Base-by-base conservation (phyloP, 371 early-diverging fungal genomes). In the Capillidium heterosporum region DNA sequence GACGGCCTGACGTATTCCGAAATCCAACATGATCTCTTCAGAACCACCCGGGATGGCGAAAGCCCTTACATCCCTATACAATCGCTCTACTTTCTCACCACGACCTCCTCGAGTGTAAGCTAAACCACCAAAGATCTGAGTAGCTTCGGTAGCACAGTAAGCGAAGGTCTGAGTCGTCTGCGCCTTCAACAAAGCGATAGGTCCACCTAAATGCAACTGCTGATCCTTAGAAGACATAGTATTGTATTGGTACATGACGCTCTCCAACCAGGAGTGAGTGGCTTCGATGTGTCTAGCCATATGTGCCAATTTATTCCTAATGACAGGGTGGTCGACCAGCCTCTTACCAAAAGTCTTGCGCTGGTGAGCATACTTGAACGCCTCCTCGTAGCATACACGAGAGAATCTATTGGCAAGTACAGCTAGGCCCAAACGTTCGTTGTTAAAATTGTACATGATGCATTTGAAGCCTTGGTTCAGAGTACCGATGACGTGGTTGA, bases 41-140 rank as follows among this genome's bases (percentile, higher is more conserved):
- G 84, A 83, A n/a, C 91, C 91, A 50, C 90, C 90, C 44, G 89
- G 91, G 60, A 89, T 87, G 11, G 88, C 87, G 61, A 77, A 83
- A 2, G 84, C 85, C 40, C 89, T 66, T 0, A 89, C 90, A 72
- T 89, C 90, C 56, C 92, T 77, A 62, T 89, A 87, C 27, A 89
- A 63, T 32, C 89, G 71, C 69, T 89, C 90, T 4, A 91, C 76
- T 63, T 82, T 80, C 70, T 87, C 89, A 19, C 84, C 91, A 65
- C 87, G 85, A 4, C 65, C 67, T 52, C 85, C 89, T 39, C 89
- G 78, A 27, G 85, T 78, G 62, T 88, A 89, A 1, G 85, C 68
- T 24, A 88, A 63, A 21, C 92, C 92, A 58, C 92, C 92, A 75
- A 91, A 89, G 63, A 91, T 89, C 66, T 91, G 92, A 1, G 83